These are phyloP conservation scores for Rhynchosporium graminicola DNA, from an alignment of 2,329 filamentous ascomycete genomes.

Conservation along the genomic window DNA sequence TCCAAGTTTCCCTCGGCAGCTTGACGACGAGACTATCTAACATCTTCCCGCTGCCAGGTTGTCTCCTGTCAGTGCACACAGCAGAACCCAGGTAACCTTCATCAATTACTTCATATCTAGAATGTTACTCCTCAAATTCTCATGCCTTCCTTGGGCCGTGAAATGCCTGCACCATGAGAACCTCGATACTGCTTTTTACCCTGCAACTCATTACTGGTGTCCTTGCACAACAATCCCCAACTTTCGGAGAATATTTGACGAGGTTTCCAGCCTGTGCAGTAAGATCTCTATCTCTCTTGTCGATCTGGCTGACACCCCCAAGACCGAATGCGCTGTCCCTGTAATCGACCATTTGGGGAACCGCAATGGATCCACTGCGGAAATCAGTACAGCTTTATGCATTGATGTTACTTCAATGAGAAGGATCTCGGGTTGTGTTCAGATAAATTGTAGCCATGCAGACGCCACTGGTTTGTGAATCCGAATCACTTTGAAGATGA, in stretches of 20 bases:
- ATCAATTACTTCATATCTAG: slow-evolving; percentile 8
- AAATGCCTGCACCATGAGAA: slow-evolving; percentile 12
- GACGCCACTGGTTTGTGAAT: background rate
- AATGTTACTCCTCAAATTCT: background rate
- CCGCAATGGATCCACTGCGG: background rate
- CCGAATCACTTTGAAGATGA: background rate
- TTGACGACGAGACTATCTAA: background rate
- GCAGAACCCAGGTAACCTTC: background rate
- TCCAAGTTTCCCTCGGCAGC: background rate
- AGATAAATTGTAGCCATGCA: background rate
- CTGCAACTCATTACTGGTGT: background rate
- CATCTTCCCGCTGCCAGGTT: background rate
- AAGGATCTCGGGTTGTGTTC: background rate
- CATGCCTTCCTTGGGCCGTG: slow-evolving; percentile 1
- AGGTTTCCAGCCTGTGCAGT: slow-evolving; percentile 2
- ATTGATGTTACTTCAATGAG: background rate
- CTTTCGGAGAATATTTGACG: background rate
- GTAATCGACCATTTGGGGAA: background rate
- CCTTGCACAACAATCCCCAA: slow-evolving; percentile 1
- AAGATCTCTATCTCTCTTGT: background rate
- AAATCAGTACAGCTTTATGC: background rate
- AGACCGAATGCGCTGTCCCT: background rate
- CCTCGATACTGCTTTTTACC: background rate
- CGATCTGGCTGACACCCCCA: background rate
- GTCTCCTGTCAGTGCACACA: slow-evolving; percentile 3